A percentile compares a stretch with the other conserved stretches of the same genome.
phyloP scores from a whole-genome alignment of 495 filamentous ascomycete species.

The Hypoxylon trugodes region DNA sequence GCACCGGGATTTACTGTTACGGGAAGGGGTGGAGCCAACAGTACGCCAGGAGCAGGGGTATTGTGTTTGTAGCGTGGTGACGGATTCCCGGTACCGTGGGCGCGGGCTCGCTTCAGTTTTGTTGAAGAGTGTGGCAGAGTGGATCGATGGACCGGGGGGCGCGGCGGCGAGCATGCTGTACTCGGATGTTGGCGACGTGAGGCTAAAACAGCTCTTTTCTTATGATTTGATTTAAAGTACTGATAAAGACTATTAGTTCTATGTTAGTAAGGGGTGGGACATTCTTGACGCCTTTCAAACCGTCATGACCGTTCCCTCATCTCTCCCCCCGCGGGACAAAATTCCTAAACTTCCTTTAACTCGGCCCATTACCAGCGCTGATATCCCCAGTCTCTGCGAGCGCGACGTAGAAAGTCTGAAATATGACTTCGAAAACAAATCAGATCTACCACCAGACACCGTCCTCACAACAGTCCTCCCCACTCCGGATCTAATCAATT shows the following conservation, averaged over 20 bases:
- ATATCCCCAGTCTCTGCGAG: constrained; percentile 28
- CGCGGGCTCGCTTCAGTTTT: constrained; percentile 34
- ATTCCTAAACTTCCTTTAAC: neutral
- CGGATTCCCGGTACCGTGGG: constrained; percentile 25
- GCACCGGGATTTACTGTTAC: constrained; percentile 29
- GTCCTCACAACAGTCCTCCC: constrained; percentile 21
- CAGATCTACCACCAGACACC: neutral
- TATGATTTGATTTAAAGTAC: neutral
- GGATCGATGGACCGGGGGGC: constrained; percentile 33
- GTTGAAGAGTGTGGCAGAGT: constrained; percentile 32
- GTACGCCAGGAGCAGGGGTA: constrained; percentile 28
- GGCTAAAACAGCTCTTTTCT: neutral
- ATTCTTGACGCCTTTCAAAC: constrained; percentile 23
- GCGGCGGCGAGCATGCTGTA: constrained; percentile 39
- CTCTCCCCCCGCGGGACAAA: neutral
- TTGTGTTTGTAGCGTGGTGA: constrained; percentile 37
- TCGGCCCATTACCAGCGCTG: constrained; percentile 8
- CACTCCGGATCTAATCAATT: constrained; percentile 14
- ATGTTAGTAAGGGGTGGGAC: constrained; percentile 35
- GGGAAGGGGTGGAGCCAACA: neutral
- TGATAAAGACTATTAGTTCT: constrained; percentile 15
- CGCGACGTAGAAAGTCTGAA: constrained; percentile 15
- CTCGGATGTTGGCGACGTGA: constrained; percentile 38
- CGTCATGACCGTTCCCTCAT: constrained; percentile 10
- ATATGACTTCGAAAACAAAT: constrained; percentile 2